These are phyloP conservation scores for Triticum aestivum DNA, from an alignment of 176 grass and related monocot species.

Conservation along the genomic window IWGSC_CS_RefSeq_v2.1 NC_057806.1:240639065-240639564, in stretches of 20 bases:
- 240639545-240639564: conserved; percentile 89
- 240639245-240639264: background rate
- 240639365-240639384: background rate
- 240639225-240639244: background rate
- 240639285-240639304: background rate
- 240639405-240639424: background rate
- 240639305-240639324: background rate
- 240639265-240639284: background rate
- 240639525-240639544: conserved; percentile 92
- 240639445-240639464: background rate
- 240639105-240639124: background rate
- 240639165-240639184: background rate
- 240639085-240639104: background rate
- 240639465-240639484: conserved; percentile 5
- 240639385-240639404: background rate
- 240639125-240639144: background rate
- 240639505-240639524: conserved; percentile 89
- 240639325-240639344: background rate
- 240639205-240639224: background rate
- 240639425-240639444: conserved; percentile 2
- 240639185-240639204: background rate
- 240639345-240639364: background rate
- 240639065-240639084: conserved; percentile 3
- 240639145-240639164: background rate
- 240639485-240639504: conserved; percentile 89